A percentile compares a stretch with the other conserved stretches of the same genome.
phyloP scores from a whole-genome alignment of 805 yeast species.

The Sungouiozyma intestinalis region DNA sequence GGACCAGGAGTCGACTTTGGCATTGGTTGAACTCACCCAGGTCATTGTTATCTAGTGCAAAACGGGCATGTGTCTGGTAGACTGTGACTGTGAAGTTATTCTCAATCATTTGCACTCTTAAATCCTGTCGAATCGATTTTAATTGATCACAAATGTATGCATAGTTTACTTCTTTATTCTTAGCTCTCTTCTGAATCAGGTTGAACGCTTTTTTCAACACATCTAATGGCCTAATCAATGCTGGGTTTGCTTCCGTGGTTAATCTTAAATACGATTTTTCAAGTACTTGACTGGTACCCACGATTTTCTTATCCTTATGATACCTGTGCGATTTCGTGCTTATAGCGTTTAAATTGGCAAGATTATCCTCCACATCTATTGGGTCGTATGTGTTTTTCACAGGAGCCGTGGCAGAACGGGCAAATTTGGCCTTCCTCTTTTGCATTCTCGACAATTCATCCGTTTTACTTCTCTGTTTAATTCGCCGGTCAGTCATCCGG shows the following conservation, averaged over 20 bases:
- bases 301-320: slow-evolving; percentile 31
- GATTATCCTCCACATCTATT: slow-evolving; percentile 14
- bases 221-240: slow-evolving; percentile 61
- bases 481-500: too few species aligned
- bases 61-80: slow-evolving; percentile 75
- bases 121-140: slow-evolving; percentile 85
- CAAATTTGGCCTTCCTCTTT: slow-evolving; percentile 31
- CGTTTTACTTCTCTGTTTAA: slow-evolving; percentile 4
- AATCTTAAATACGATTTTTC: slow-evolving; percentile 76
- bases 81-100: slow-evolving; percentile 66
- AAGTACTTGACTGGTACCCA: slow-evolving; percentile 55
- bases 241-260: slow-evolving; percentile 88
- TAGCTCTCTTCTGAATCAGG: slow-evolving; percentile 43
- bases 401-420: neutral
- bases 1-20: slow-evolving; percentile 61
- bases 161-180: slow-evolving; percentile 43
- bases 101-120: slow-evolving; percentile 82
- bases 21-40: slow-evolving; percentile 95
- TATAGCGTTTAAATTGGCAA: slow-evolving; percentile 21
- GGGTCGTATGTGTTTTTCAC: slow-evolving; percentile 6
- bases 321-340: slow-evolving; percentile 24
- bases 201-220: slow-evolving; percentile 50
- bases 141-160: slow-evolving; percentile 80
- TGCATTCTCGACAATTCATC: slow-evolving; percentile 23
- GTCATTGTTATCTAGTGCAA: slow-evolving; percentile 77